These are phyloP conservation scores for Biscogniauxia marginata DNA, from an alignment of 2,329 filamentous ascomycete species.

Conservation along the genomic window DNA sequence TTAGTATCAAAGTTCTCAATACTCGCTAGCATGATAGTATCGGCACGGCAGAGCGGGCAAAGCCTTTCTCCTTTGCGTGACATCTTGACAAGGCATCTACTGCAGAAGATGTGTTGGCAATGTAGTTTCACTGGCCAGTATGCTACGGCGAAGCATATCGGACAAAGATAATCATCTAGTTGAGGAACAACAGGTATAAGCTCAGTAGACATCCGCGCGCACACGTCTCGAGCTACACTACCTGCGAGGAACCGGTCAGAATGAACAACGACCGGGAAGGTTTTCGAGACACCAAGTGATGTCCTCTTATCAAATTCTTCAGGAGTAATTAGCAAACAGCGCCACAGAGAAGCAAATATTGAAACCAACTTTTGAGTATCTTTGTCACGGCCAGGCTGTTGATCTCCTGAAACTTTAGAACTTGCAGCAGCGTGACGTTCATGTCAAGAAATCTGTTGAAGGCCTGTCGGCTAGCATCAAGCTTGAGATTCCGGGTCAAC, in stretches of 20 bases:
- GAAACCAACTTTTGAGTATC: constrained; percentile 73
- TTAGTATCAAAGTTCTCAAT: constrained; percentile 68
- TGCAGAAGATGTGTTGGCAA: constrained; percentile 79
- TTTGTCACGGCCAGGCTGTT: constrained; percentile 76
- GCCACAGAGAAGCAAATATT: constrained; percentile 1
- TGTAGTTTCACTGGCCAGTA: constrained; percentile 76
- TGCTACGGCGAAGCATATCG: constrained; percentile 75
- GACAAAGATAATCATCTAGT: constrained; percentile 80
- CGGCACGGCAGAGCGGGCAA: constrained; percentile 74
- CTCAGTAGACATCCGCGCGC: constrained; percentile 69
- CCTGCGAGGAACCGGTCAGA: constrained; percentile 62
- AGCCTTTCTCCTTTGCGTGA: constrained; percentile 66
- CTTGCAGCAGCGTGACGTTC: constrained; percentile 74
- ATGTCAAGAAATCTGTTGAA: constrained; percentile 68
- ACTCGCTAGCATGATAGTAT: constrained; percentile 69
- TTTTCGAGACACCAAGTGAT: constrained; percentile 64
- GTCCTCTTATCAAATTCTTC: constrained; percentile 85
- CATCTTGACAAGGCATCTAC: constrained; percentile 77
- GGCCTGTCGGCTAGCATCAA: constrained; percentile 62
- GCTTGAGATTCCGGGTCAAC: constrained; percentile 61
- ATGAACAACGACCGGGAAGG: constrained; percentile 59
- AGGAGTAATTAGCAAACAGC: constrained; percentile 4
- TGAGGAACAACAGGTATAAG: constrained; percentile 75
- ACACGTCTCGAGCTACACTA: constrained; percentile 72
- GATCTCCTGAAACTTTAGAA: constrained; percentile 80